A percentile compares a stretch with the other conserved stretches of the same genome.
phyloP scores from a whole-genome alignment of 345 rosid genomes.

The Populus pruinosa region DNA sequence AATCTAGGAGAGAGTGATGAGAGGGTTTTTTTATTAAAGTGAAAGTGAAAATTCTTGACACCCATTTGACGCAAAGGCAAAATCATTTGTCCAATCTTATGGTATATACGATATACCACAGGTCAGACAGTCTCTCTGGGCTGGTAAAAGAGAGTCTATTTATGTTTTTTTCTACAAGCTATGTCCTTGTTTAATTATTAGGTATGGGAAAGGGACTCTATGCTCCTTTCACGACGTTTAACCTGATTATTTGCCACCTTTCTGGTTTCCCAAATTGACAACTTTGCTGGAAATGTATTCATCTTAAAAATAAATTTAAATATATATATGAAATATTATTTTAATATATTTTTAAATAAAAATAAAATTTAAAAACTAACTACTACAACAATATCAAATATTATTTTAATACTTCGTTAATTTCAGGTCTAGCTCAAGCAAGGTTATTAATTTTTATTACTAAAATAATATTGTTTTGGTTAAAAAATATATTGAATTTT shows the following conservation, averaged over 20 bases:
- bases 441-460: too few species aligned
- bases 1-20: slow-evolving; percentile 16
- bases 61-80: slow-evolving; percentile 22
- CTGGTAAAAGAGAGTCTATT: too few species aligned
- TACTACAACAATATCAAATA: rapidly evolving
- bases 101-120: not conserved
- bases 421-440: too few species aligned
- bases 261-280: not conserved
- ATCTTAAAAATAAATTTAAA: too few species aligned
- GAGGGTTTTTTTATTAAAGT: slow-evolving; percentile 11
- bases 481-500: too few species aligned
- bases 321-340: too few species aligned
- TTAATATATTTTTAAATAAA: too few species aligned
- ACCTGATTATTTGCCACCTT: not conserved
- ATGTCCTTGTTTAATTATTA: not conserved
- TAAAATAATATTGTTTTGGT: too few species aligned
- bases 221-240: not conserved
- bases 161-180: not conserved
- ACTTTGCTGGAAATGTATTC: too few species aligned
- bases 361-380: too few species aligned
- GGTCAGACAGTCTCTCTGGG: not conserved
- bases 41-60: slow-evolving; percentile 13
- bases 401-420: too few species aligned
- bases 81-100: not conserved
- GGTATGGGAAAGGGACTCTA: not conserved